Evolutionary conservation across 1,284 basidiomycete genomes (phyloP), one percentile per base, ranked within the genome.

Genomic region (Crucibulum parvulum): DNA sequence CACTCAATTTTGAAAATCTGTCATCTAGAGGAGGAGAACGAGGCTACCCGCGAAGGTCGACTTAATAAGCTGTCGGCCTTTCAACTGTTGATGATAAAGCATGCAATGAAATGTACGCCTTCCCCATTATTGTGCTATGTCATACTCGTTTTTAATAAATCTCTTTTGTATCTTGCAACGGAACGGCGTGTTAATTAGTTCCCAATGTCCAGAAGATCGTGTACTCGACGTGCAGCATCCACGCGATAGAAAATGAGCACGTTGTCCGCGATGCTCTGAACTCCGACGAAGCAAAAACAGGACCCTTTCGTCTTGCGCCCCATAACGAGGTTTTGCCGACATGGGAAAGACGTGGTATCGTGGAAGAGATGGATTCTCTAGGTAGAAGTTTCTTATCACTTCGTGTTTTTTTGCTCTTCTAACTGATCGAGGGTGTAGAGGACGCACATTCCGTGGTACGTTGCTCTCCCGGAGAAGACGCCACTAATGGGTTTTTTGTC

Each of bases 181-280:
- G 9, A 13, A 34, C 24, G 46, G 46, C n/a, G 34, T 31, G 48
- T 47, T 48, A 35, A 15, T 39, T 54, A 88, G 86, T 88, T 69
- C 84, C 84, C 9, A 72, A 71, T 81, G 93, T 94, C 69, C 85
- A 82, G 55, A 89, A 87, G 65, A 93, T 99, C 60, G 95, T 96
- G 15, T 99, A 99, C 77, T 99, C 96, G 18, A 99, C 97, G 10
- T 99, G 97, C 75, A 97, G 95, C 61, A 83, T 98, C 51, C 92
- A 99, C 74, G 86, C 91, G 7, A 85, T 86, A 53, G 98, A 99
- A 73, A 97, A 99, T 76, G 98, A 99, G 67, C 81, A 81, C 64
- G 84, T 85, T 58, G 81, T 85, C 37, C 79, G 87, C n/a, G 81
- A 85, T 56, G 90, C 91, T 1, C 81, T 98, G 38, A 79, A 79